Evolutionary conservation across 306 rosid species (phyloP).

Genomic region (Geum urbanum): DNA sequence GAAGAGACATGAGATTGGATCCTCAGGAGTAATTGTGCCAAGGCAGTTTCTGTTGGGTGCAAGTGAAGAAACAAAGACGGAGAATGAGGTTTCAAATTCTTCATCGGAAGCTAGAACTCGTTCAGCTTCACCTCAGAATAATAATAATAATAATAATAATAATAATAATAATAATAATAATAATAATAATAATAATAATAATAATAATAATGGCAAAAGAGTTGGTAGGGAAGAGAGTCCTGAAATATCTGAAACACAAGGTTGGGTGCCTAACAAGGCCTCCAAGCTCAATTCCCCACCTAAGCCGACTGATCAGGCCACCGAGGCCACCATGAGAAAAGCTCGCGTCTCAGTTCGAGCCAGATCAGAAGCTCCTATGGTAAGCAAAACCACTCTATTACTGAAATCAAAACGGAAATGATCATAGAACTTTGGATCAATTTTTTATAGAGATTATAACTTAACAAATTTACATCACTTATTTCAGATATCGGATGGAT

Average conservation of each 20-base stretch:
- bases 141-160: too few relatives aligned
- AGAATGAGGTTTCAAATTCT: slow-evolving; percentile 49
- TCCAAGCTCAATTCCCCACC: slow-evolving; percentile 33
- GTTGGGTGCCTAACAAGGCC: slow-evolving; percentile 60
- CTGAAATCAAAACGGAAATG: not conserved
- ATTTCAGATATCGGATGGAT: slow-evolving; percentile 85
- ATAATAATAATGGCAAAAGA: slow-evolving; percentile 34
- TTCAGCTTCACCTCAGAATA: slow-evolving; percentile 62
- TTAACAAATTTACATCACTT: not conserved
- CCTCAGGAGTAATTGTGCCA: slow-evolving; percentile 33
- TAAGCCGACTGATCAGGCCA: slow-evolving; percentile 47
- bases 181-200: slow-evolving; percentile 18
- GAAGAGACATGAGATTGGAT: slow-evolving; percentile 30
- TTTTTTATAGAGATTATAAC: not conserved
- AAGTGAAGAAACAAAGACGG: slow-evolving; percentile 34
- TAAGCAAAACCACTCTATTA: slow-evolving; percentile 3
- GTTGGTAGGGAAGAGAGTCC: slow-evolving; percentile 66
- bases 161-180: too few relatives aligned
- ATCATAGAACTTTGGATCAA: not conserved
- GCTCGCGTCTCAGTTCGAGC: slow-evolving; percentile 98
- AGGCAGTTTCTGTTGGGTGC: slow-evolving; percentile 69
- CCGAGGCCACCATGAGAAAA: slow-evolving; percentile 92
- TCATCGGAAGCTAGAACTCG: slow-evolving; percentile 76
- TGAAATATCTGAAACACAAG: slow-evolving; percentile 63
- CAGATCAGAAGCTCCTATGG: slow-evolving; percentile 96